A percentile compares a stretch with the other conserved stretches of the same genome.
Conservation (phyloP, 2,329 filamentous ascomycete species). For the Rhynchosporium graminicola region DNA sequence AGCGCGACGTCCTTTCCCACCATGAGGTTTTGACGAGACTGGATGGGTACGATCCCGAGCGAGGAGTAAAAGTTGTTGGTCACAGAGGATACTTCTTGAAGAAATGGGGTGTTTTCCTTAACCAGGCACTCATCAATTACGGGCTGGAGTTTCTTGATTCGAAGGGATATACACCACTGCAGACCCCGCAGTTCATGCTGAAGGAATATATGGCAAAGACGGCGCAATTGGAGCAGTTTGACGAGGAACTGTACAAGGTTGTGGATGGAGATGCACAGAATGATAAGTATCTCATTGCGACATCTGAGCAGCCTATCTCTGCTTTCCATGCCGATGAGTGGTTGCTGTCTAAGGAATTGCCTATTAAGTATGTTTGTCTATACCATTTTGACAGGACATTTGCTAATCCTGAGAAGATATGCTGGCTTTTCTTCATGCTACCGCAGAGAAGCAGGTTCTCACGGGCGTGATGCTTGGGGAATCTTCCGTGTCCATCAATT, state of each 20-base stretch:
- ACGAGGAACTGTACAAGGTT: conserved; percentile 98
- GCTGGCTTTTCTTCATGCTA: conserved; percentile 95
- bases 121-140: conserved; percentile 93
- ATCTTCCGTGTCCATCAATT: conserved; percentile 99
- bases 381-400: too few species aligned
- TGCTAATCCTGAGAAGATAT: conserved; percentile 48
- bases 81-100: conserved; percentile 93
- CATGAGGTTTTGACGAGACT: conserved; percentile 89
- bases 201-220: conserved; percentile 98
- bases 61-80: conserved; percentile 90
- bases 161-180: conserved; percentile 79
- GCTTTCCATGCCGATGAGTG: conserved; percentile 93
- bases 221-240: conserved; percentile 93
- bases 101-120: conserved; percentile 86
- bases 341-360: conserved; percentile 80
- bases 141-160: conserved; percentile 83
- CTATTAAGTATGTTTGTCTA: conserved; percentile 67
- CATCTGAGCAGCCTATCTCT: conserved; percentile 92
- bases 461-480: conserved; percentile 93
- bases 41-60: conserved; percentile 89
- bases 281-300: conserved; percentile 80
- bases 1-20: conserved; percentile 80
- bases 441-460: conserved; percentile 89
- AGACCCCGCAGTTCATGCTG: conserved; percentile 92
- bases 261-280: conserved; percentile 81